A percentile compares a stretch with the other conserved stretches of the same genome.
Conservation (phyloP, 1,284 basidiomycete genomes). For the Melampsora abietis-canadensis region DNA sequence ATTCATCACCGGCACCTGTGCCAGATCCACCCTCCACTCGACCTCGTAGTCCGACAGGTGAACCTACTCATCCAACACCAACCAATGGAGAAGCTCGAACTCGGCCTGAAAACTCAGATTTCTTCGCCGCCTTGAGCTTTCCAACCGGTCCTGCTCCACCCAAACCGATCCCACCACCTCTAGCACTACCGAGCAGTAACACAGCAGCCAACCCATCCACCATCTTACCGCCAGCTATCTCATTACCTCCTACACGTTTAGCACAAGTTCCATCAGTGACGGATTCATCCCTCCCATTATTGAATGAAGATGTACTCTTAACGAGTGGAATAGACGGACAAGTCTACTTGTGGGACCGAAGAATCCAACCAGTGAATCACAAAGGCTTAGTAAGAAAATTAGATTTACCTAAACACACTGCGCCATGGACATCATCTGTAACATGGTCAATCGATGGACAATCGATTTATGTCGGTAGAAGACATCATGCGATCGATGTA, state of each 20-base stretch:
- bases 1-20: background rate
- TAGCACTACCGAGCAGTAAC: background rate
- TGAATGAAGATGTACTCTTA: slow-evolving; percentile 76
- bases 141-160: slow-evolving; percentile 45
- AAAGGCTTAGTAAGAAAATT: slow-evolving; percentile 70
- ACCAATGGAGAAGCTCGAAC: background rate
- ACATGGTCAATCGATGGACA: slow-evolving; percentile 86
- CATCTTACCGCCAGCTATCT: background rate
- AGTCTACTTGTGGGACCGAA: slow-evolving; percentile 82
- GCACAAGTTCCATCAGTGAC: slow-evolving; percentile 48
- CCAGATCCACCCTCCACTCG: background rate
- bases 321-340: slow-evolving; percentile 89
- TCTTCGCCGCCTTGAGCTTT: slow-evolving; percentile 32
- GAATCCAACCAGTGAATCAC: slow-evolving; percentile 60
- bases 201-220: no score
- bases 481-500: slow-evolving; percentile 86
- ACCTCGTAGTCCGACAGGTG: background rate
- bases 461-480: slow-evolving; percentile 83
- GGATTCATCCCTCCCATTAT: slow-evolving; percentile 52
- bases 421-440: slow-evolving; percentile 95
- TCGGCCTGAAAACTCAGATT: background rate
- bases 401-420: slow-evolving; percentile 80
- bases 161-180: slow-evolving; percentile 42
- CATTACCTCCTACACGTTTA: slow-evolving; percentile 21
- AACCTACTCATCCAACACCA: background rate